Evolutionary conservation across 768 basidiomycete genomes (phyloP).

Genomic region (Tricholoma sp.): DNA sequence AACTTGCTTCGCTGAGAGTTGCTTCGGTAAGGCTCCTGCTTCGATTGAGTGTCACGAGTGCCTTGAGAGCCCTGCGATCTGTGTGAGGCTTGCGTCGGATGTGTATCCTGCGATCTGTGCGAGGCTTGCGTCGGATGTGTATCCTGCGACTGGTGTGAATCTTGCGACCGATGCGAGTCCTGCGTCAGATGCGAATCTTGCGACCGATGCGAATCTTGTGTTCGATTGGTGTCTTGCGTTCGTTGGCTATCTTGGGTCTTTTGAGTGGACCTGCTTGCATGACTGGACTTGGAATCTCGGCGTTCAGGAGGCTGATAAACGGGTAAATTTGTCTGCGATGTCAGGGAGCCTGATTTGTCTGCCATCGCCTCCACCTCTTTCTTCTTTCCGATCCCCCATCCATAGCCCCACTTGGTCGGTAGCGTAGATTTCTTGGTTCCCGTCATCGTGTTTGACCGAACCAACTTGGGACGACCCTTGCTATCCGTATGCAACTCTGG

Average conservation of each 20-base stretch:
- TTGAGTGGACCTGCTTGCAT: slow-evolving; percentile 30
- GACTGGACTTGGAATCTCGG: slow-evolving; percentile 34
- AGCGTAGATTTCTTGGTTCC: slow-evolving; percentile 51
- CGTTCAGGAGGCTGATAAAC: slow-evolving; percentile 36
- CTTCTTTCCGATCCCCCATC: slow-evolving; percentile 60
- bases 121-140: slow-evolving; percentile 27
- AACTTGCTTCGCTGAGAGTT: slow-evolving; percentile 27
- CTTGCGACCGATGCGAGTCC: slow-evolving; percentile 16
- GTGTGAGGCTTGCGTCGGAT: slow-evolving; percentile 25
- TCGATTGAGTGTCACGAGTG: background rate
- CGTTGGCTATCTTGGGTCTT: slow-evolving; percentile 10
- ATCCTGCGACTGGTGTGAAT: background rate
- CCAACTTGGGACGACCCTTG: slow-evolving; percentile 37
- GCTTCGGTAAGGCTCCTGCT: slow-evolving; percentile 6
- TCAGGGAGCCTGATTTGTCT: slow-evolving; percentile 19
- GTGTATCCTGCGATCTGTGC: no score
- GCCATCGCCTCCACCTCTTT: slow-evolving; percentile 33
- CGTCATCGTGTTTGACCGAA: slow-evolving; percentile 48
- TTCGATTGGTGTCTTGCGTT: slow-evolving; percentile 6
- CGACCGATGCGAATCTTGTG: slow-evolving; percentile 1
- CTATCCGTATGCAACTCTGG: slow-evolving; percentile 29
- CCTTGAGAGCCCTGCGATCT: background rate
- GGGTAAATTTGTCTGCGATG: slow-evolving; percentile 31
- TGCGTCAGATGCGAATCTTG: slow-evolving; percentile 10
- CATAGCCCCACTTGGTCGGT: slow-evolving; percentile 60